Evolutionary conservation across 352 stramenopile species (phyloP).

Genomic region (Globisporangium paroecandrum): DNA sequence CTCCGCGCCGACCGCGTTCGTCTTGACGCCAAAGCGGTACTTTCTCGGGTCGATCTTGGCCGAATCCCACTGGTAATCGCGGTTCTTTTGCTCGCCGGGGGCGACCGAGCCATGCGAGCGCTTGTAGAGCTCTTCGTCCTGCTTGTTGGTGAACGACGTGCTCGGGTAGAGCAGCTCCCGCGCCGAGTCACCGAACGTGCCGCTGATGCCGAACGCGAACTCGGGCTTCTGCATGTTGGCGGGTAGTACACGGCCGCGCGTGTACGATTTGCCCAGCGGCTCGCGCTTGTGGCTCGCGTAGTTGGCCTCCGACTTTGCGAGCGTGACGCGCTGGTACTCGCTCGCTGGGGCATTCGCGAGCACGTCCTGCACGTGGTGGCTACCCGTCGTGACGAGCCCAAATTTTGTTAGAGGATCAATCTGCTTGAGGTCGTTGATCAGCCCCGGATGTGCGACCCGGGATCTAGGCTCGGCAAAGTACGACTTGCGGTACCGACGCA

Average conservation of each 20-base stretch:
- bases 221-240: conserved; percentile 46
- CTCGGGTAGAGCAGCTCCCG: conserved; percentile 82
- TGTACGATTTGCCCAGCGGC: conserved; percentile 68
- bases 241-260: conserved; percentile 63
- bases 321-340: conserved; percentile 67
- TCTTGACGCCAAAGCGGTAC: conserved; percentile 71
- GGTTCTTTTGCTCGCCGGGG: conserved; percentile 84
- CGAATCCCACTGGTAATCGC: conserved; percentile 77
- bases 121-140: conserved; percentile 72
- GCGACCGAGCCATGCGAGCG: conserved; percentile 71
- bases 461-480: conserved; percentile 77
- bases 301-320: conserved; percentile 66
- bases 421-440: conserved; percentile 75
- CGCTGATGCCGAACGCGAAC: conserved; percentile 64
- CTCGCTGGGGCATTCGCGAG: conserved; percentile 35
- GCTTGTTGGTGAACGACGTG: conserved; percentile 51
- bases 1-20: conserved; percentile 34
- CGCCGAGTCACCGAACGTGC: conserved; percentile 73
- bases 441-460: conserved; percentile 69
- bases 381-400: conserved; percentile 59
- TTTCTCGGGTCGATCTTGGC: conserved; percentile 62
- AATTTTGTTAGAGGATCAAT: conserved; percentile 64
- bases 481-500: conserved; percentile 77
- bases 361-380: conserved; percentile 67
- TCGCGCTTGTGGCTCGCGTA: conserved; percentile 82